A percentile compares a stretch with the other conserved stretches of the same genome.
Evolutionary conservation across 352 stramenopile species (phyloP).

Genomic region (Globisporangium abappressorium): DNA sequence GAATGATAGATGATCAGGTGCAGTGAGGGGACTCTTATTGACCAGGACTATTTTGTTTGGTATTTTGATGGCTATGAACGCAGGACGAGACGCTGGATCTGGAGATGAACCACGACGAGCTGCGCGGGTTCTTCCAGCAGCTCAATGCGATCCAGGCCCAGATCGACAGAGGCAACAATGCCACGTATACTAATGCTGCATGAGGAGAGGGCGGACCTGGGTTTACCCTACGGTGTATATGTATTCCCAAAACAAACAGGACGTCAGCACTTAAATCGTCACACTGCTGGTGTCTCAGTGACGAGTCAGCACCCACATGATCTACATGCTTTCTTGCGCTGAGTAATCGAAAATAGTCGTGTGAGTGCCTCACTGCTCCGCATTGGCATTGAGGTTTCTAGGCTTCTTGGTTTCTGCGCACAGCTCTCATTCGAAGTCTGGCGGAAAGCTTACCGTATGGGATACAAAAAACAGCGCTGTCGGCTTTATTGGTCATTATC

Average conservation of each 20-base stretch:
- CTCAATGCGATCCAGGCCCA: slow-evolving; percentile 59
- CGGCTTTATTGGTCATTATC: not conserved
- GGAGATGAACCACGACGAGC: slow-evolving; percentile 54
- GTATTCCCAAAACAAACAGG: not conserved
- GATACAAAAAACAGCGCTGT: not conserved
- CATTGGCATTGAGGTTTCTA: not conserved
- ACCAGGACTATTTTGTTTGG: not conserved
- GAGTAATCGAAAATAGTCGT: not conserved
- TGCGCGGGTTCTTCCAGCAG: slow-evolving; percentile 53
- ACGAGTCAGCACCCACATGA: not conserved
- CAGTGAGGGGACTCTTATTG: not conserved
- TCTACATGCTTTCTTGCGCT: not conserved
- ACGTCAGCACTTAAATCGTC: no score
- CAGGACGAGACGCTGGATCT: slow-evolving; percentile 52
- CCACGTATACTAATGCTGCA: not conserved
- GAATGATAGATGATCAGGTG: no score
- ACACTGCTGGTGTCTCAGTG: not conserved
- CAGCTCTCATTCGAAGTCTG: not conserved
- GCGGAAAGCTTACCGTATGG: not conserved
- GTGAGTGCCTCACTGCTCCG: not conserved
- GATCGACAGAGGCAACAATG: slow-evolving; percentile 25
- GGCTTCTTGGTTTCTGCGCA: not conserved
- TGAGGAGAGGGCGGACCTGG: not conserved
- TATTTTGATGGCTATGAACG: not conserved
- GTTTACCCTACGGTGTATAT: not conserved